Evolutionary conservation across 257 asterid species (phyloP).

Genomic region (Eucommia ulmoides): DNA sequence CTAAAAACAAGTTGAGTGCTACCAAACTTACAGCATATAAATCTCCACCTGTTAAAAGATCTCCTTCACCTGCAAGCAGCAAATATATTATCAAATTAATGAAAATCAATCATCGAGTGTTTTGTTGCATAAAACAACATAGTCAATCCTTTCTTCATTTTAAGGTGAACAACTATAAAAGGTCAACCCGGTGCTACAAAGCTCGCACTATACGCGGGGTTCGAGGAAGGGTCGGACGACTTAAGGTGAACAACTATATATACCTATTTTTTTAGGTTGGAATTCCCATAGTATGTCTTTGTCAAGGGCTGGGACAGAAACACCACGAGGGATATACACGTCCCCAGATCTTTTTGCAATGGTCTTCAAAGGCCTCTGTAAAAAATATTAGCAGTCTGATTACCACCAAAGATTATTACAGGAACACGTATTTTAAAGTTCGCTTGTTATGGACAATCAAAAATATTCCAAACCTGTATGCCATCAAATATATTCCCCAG

Average conservation of each 20-base stretch:
- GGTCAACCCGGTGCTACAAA: no score
- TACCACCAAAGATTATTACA: constrained; percentile 4
- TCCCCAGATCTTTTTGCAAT: constrained; percentile 92
- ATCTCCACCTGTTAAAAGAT: constrained; percentile 87
- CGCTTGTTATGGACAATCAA: background rate
- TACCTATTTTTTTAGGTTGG: constrained; percentile 87
- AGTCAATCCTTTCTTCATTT: background rate
- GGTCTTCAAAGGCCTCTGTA: constrained; percentile 97
- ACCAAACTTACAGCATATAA: constrained; percentile 76
- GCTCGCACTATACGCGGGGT: no score
- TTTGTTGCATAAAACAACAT: background rate
- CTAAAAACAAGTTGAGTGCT: constrained; percentile 7
- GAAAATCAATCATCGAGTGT: background rate
- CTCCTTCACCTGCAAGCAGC: constrained; percentile 77
- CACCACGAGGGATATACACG: constrained; percentile 99
- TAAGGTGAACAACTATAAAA: constrained; percentile 6
- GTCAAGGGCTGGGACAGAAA: constrained; percentile 96
- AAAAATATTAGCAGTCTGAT: constrained; percentile 7
- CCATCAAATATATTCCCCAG: constrained; percentile 95
- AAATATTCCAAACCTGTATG: constrained; percentile 53
- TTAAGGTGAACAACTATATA: no score
- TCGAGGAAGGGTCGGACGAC: no score
- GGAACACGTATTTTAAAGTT: background rate
- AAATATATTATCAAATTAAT: constrained; percentile 8
- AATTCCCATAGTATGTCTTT: constrained; percentile 95